Evolutionary conservation across 257 asterid genomes (phyloP).

Genomic region (Gentiana dahurica): DNA sequence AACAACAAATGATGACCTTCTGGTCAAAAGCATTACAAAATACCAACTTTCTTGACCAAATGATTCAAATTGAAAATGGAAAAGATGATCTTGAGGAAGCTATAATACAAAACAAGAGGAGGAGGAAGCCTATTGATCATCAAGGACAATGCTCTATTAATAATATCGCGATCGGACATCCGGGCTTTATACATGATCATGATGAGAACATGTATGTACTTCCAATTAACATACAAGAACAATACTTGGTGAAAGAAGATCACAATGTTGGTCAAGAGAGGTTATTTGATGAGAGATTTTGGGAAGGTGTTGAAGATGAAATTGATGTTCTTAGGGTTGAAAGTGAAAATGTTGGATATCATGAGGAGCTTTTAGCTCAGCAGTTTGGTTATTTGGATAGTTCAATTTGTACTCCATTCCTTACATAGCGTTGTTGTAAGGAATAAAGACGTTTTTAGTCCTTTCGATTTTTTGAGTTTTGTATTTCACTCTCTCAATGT

Average conservation of each 20-base stretch:
- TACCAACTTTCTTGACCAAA: slow-evolving; percentile 18
- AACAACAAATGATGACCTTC: slow-evolving; percentile 34
- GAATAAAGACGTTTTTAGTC: too few relatives aligned
- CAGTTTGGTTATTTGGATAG: too few relatives aligned
- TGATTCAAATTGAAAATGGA: slow-evolving; percentile 19
- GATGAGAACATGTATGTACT: slow-evolving; percentile 9
- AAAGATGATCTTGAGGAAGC: slow-evolving; percentile 28
- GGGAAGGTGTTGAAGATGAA: slow-evolving; percentile 23
- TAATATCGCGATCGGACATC: too few relatives aligned
- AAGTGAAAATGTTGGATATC: slow-evolving; percentile 8
- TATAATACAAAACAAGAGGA: slow-evolving; percentile 18
- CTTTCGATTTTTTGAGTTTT: too few relatives aligned
- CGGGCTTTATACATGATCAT: too few relatives aligned
- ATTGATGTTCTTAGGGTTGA: slow-evolving; percentile 15
- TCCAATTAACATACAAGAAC: slow-evolving; percentile 5
- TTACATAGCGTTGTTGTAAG: too few relatives aligned
- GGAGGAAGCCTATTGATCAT: slow-evolving; percentile 6
- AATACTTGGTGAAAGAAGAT: too few relatives aligned
- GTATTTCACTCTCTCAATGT: too few relatives aligned
- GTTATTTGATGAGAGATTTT: slow-evolving; percentile 21
- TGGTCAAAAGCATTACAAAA: slow-evolving; percentile 27
- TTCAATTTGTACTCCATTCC: too few relatives aligned
- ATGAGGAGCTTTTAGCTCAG: neutral
- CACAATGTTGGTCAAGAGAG: neutral
- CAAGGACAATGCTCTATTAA: slow-evolving; percentile 1